A percentile compares a stretch with the other conserved stretches of the same genome.
These are phyloP conservation scores for Ceratocystiopsis minuta DNA, from an alignment of 2,329 filamentous ascomycete species.

Conservation along the genomic window DNA sequence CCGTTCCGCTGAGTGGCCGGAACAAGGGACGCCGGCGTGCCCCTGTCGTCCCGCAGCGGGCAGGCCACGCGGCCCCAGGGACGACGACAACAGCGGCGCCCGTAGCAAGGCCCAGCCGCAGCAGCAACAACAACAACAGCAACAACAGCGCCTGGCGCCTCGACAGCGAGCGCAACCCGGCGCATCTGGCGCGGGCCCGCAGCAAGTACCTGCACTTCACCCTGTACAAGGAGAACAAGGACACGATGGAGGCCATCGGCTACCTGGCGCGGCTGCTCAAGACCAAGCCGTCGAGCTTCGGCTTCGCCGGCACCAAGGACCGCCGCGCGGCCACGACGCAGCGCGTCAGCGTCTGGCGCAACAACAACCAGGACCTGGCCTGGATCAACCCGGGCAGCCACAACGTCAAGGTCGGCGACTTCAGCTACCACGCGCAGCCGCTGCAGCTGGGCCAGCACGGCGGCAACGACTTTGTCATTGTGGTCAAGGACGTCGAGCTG, in stretches of 20 bases:
- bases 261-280: constrained; percentile 59
- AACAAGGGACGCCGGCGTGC: constrained; percentile 6
- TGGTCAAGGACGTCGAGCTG: constrained; percentile 68
- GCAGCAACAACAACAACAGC: background rate
- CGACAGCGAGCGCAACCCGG: constrained; percentile 11
- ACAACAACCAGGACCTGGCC: constrained; percentile 40
- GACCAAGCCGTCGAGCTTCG: constrained; percentile 56
- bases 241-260: constrained; percentile 79
- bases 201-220: constrained; percentile 67
- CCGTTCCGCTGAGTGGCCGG: constrained; percentile 17
- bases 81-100: too few relatives aligned
- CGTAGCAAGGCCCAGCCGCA: too few relatives aligned
- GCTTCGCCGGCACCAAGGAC: constrained; percentile 74
- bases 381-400: constrained; percentile 44
- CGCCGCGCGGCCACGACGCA: constrained; percentile 74
- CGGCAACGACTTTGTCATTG: constrained; percentile 89
- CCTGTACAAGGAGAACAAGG: constrained; percentile 90
- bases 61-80: too few relatives aligned
- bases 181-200: constrained; percentile 6
- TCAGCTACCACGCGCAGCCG: constrained; percentile 52
- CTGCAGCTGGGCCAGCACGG: constrained; percentile 68
- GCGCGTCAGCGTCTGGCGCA: constrained; percentile 46
- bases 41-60: background rate
- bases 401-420: constrained; percentile 58
- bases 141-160: constrained; percentile 3